Base-by-base conservation (phyloP, 1,284 basidiomycete genomes). In the Trichosporon sp. region DNA sequence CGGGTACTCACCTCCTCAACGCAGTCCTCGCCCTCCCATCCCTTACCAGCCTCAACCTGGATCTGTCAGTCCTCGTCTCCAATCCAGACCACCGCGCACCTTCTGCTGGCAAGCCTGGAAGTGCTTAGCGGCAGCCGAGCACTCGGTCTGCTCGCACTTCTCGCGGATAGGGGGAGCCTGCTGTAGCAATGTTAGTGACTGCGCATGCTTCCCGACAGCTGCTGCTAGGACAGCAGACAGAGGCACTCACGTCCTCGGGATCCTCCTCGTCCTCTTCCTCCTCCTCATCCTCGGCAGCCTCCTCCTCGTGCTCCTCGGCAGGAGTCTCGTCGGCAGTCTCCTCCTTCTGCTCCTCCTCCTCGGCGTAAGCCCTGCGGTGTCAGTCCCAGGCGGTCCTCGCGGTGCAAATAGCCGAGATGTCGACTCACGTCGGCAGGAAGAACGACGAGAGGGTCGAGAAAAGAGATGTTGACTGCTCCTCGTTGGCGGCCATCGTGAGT, bases 41-140 rank as follows among this genome's bases (percentile, higher is more conserved):
- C 91, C 74, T 93, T 78, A 44, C 92, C 92, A 32, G 82, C 84
- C 66, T 87, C 82, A 59, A 79, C 69, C 68, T 69, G 52, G 8
- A 8, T 1, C 14, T n/a, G 56, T 61, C 40, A 63, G 58, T 31
- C 14, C 3, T 46, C 27, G 13, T 25, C 36, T 14, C 14, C n/a
- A 5, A 6, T 21, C 4, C 13, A 25, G 44, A 13, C 13, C 4
- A 5, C 25, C 31, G 2, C 67, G 3, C 19, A 95, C 87, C 81
- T 92, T 92, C 80, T 95, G 89, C 75, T 89, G 85, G 81, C 93
- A 96, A 76, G 94, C 90, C 69, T 89, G 85, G 81, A 95, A 95
- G 83, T 96, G 93, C 79, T 90, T 87, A 54, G 88, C 84, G 67
- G 88, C 80, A 52, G 86, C 81, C 58, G 84, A 85, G 74, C 93